These are phyloP conservation scores for Entomortierella chlamydospora DNA, from an alignment of 192 early-diverging fungal genomes.

Conservation along the genomic window DNA sequence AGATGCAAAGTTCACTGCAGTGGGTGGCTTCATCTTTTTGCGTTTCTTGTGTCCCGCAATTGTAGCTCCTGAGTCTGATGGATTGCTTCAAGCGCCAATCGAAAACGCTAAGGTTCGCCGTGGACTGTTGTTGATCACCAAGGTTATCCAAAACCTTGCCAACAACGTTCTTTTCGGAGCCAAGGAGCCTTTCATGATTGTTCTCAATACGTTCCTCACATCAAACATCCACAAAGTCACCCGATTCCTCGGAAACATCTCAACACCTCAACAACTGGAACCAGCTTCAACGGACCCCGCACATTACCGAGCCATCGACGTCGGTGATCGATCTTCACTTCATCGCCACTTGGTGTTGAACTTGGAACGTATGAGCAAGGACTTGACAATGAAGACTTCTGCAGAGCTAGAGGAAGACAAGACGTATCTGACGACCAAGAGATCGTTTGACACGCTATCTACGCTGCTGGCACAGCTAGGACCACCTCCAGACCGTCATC, in stretches of 20 bases:
- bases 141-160: conserved; percentile 96
- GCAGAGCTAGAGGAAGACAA: conserved; percentile 52
- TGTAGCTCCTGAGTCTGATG: conserved; percentile 89
- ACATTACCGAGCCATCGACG: conserved; percentile 56
- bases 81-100: conserved; percentile 69
- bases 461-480: conserved; percentile 89
- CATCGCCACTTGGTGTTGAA: conserved; percentile 79
- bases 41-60: conserved; percentile 97
- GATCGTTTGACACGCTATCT: conserved; percentile 82
- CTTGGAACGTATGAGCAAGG: conserved; percentile 75
- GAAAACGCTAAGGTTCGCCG: conserved; percentile 78
- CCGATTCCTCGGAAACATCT: conserved; percentile 84
- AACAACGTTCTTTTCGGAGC: conserved; percentile 95
- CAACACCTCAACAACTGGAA: conserved; percentile 59
- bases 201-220: conserved; percentile 89
- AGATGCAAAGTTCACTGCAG: conserved; percentile 85
- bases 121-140: conserved; percentile 90
- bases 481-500: conserved; percentile 78
- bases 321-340: conserved; percentile 49
- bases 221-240: conserved; percentile 86
- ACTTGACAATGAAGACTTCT: conserved; percentile 63
- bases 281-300: conserved; percentile 61
- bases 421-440: conserved; percentile 65
- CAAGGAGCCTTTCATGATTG: conserved; percentile 95
- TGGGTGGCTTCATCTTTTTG: conserved; percentile 96